phyloP scores from a whole-genome alignment of 148 eudicot genomes.

The Chenopodium album region DNA sequence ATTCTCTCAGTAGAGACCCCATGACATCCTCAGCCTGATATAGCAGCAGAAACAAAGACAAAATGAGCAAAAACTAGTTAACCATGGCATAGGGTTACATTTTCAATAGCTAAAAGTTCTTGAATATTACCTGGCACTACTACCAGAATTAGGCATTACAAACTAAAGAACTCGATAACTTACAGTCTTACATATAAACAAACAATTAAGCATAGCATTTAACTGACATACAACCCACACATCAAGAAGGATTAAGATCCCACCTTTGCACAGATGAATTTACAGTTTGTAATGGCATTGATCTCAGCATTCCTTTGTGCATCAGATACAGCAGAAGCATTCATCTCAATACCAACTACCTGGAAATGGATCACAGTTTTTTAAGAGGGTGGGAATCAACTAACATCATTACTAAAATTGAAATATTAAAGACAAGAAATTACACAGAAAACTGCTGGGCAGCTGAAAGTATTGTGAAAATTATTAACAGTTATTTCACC shows the following conservation, averaged over 20 bases:
- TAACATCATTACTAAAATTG: neutral
- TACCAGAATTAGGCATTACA: neutral
- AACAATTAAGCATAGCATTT: neutral
- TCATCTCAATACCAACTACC: conserved; percentile 99
- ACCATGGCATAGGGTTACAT: neutral
- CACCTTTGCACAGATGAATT: conserved; percentile 88
- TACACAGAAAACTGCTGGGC: neutral
- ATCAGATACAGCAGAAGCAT: conserved; percentile 93
- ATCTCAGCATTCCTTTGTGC: conserved; percentile 91
- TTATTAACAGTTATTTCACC: no score
- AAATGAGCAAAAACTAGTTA: neutral
- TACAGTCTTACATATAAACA: neutral
- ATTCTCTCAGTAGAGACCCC: conserved; percentile 76
- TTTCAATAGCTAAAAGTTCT: neutral
- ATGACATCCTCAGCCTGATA: conserved; percentile 81
- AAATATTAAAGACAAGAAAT: neutral
- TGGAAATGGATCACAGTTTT: conserved; percentile 28
- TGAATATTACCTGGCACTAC: neutral
- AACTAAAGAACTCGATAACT: neutral
- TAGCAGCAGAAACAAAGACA: neutral
- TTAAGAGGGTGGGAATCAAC: neutral
- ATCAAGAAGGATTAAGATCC: conserved; percentile 7
- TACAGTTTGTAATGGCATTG: conserved; percentile 86
- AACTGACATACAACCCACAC: neutral
- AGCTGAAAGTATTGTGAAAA: neutral